Evolutionary conservation across 768 basidiomycete species (phyloP), one percentile per base, ranked within the genome.

Genomic region (Agaricus blazei): DNA sequence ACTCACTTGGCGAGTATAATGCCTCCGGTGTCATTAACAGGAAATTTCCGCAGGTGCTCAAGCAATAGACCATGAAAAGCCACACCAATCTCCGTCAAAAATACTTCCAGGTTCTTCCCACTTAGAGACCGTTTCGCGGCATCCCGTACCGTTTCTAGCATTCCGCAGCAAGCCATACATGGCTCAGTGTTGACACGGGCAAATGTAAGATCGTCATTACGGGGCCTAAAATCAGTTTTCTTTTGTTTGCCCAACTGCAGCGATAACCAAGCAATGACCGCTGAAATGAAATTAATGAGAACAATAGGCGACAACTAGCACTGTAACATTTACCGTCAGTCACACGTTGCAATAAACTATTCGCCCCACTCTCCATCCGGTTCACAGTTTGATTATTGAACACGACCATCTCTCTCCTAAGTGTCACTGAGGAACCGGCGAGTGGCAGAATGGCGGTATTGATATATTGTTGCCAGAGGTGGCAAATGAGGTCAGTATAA

Each of bases 391-490:
- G 91, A 61, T 88, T 92, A 64, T 96, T 95, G 75, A 90, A 96
- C 14, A 90, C 82, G 4, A 82, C 81, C 91, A 98, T 95, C 68
- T 98, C 96, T 23, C 95, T 82, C 48, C 96, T 82, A 37, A 86
- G 81, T 3, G 93, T 93, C 5, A 95, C 90, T 0, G 90, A 90
- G 9, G 86, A 85, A 55, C 83, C 85, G 0, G 92, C 88, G 14
- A 99, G 76, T 0, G 97, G 95, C 12, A 97, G 76, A 5, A 99
- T 70, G 0, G 94, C 97, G 19, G 91, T 89, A 48, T 88, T 89
- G 63, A 93, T 82, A 69, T 98, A 99, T 67, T 90, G 90, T 65
- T 98, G 97, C 96, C 95, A 98, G 9, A 99, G 80, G 65, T 98
- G 92, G 65, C 90, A 93, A 54, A 96, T 87, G 44, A 96, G 81